These are phyloP conservation scores for Pouteria glomerata DNA, from an alignment of 148 eudicot species.

Conservation along the genomic window DNA sequence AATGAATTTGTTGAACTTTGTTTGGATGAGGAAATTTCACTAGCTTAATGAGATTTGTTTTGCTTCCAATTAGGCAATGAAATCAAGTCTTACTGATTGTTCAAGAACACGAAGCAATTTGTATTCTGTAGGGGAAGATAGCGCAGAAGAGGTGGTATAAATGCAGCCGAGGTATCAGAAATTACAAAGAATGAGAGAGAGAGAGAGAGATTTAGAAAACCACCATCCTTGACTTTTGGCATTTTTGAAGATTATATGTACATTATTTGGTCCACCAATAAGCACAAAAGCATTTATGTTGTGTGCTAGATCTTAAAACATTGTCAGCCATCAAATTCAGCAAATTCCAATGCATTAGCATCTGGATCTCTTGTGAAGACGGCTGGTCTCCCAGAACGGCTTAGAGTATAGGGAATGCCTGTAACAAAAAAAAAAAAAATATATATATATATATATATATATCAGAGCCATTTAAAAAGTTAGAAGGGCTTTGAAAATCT, in stretches of 20 bases:
- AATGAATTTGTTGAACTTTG: not conserved
- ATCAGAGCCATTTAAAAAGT: not conserved
- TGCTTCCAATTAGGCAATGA: too few relatives aligned
- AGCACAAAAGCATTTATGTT: not conserved
- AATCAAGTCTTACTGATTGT: too few relatives aligned
- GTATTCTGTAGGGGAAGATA: too few relatives aligned
- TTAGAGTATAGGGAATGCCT: conserved; percentile 89
- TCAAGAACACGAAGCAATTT: too few relatives aligned
- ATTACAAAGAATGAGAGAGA: too few relatives aligned
- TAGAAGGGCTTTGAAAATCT: not conserved
- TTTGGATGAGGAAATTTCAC: not conserved
- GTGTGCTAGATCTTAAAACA: not conserved
- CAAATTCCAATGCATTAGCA: conserved; percentile 84
- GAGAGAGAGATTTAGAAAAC: too few relatives aligned
- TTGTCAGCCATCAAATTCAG: conserved; percentile 47
- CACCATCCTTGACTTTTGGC: not conserved
- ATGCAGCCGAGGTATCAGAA: too few relatives aligned
- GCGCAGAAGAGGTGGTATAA: too few relatives aligned
- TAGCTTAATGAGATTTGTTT: too few relatives aligned
- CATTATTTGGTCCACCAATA: not conserved
- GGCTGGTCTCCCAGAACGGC: conserved; percentile 95
- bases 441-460: not conserved
- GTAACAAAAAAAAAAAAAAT: conserved; percentile 7
- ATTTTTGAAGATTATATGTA: not conserved
- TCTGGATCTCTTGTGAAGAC: conserved; percentile 91